Evolutionary conservation across 805 yeast species (phyloP).

Genomic region (Wickerhamomyces canadensis): DNA sequence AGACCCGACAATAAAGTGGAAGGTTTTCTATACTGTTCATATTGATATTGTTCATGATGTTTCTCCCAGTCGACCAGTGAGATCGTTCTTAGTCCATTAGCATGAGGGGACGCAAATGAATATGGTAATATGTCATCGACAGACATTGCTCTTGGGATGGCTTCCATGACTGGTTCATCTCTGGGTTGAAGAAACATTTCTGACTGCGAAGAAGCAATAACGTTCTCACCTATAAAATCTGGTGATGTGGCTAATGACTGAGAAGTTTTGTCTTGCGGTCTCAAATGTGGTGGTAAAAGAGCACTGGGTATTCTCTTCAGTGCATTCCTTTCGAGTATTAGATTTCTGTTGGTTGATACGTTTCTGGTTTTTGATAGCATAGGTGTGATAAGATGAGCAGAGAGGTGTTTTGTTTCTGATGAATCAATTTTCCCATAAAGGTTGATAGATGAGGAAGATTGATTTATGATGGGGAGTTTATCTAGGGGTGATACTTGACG

Average conservation of each 20-base stretch:
- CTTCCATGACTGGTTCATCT: slow-evolving; percentile 11
- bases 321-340: slow-evolving; percentile 21
- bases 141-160: slow-evolving; percentile 20
- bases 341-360: slow-evolving; percentile 4
- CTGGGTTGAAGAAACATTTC: slow-evolving; percentile 1
- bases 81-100: slow-evolving; percentile 14
- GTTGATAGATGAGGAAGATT: slow-evolving; percentile 1
- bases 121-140: slow-evolving; percentile 12
- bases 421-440: slow-evolving; percentile 1
- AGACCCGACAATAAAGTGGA: neutral
- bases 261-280: slow-evolving; percentile 11
- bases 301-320: slow-evolving; percentile 22
- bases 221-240: neutral
- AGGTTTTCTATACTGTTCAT: slow-evolving; percentile 1
- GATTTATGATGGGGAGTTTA: neutral
- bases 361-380: slow-evolving; percentile 6
- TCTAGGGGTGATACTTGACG: neutral
- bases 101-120: slow-evolving; percentile 1
- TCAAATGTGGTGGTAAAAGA: slow-evolving; percentile 23
- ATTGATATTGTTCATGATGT: slow-evolving; percentile 8
- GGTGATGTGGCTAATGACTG: neutral
- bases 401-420: neutral
- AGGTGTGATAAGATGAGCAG: slow-evolving; percentile 9
- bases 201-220: neutral
- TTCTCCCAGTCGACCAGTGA: slow-evolving; percentile 19